These are phyloP conservation scores for Senecio squalidus DNA, from an alignment of 140 eudicot species.

Conservation along the genomic window DNA sequence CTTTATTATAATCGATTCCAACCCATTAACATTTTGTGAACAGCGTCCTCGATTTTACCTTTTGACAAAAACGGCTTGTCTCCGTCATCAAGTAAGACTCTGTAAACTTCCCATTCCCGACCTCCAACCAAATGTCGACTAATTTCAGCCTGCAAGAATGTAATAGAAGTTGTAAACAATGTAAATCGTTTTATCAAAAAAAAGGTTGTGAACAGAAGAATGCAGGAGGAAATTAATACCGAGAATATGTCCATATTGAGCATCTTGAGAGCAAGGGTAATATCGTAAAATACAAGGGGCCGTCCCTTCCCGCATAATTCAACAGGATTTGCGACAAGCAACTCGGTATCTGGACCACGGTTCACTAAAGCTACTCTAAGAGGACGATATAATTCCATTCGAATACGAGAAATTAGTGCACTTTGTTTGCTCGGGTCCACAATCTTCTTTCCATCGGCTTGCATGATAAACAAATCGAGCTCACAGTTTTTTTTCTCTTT, in stretches of 20 bases:
- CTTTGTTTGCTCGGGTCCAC: constrained; percentile 66
- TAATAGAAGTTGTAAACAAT: not conserved
- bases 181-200: not conserved
- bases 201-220: not conserved
- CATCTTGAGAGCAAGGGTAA: constrained; percentile 25
- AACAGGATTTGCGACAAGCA: constrained; percentile 80
- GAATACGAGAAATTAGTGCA: constrained; percentile 47
- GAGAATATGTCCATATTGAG: constrained; percentile 62
- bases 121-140: constrained; percentile 64
- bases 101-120: constrained; percentile 82
- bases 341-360: constrained; percentile 90
- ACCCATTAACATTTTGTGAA: constrained; percentile 67
- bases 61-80: constrained; percentile 32
- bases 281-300: constrained; percentile 38
- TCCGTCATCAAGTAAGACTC: constrained; percentile 75
- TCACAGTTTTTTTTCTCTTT: constrained; percentile 49
- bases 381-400: constrained; percentile 55
- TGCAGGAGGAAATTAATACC: constrained; percentile 26
- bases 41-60: constrained; percentile 54
- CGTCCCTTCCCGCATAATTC: constrained; percentile 89
- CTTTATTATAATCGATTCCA: constrained; percentile 29
- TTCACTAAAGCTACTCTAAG: constrained; percentile 59
- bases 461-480: constrained; percentile 74
- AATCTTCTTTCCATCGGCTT: constrained; percentile 79
- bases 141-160: constrained; percentile 58